Percentiles rank a stretch among this genome's conserved stretches.
Conservation (phyloP, 2,329 filamentous ascomycete genomes). For the Fusarium transvaalense region DNA sequence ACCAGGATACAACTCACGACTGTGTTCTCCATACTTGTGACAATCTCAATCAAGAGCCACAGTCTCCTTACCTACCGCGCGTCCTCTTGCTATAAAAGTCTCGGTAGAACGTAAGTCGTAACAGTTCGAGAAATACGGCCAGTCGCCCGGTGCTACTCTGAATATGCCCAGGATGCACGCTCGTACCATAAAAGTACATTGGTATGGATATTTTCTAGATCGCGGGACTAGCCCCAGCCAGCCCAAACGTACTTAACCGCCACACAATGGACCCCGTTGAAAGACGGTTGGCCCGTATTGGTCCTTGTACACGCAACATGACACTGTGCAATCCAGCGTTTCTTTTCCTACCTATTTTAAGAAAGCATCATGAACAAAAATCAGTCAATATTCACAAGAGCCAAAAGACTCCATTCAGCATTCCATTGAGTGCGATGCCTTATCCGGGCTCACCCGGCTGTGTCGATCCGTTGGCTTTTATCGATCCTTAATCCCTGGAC, state of each 20-base stretch:
- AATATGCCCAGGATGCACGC: constrained; percentile 6
- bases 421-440: constrained; percentile 4
- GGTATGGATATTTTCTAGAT: constrained; percentile 5
- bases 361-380: constrained; percentile 3
- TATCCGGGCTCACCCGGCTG: constrained; percentile 5
- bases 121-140: constrained; percentile 24
- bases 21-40: constrained; percentile 2
- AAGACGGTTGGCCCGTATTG: constrained; percentile 39
- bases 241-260: constrained; percentile 34
- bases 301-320: constrained; percentile 16
- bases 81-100: constrained; percentile 14
- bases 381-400: constrained; percentile 8
- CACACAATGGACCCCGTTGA: constrained; percentile 44
- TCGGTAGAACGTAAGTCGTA: constrained; percentile 11
- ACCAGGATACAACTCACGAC: constrained; percentile 23
- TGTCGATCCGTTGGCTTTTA: constrained; percentile 10
- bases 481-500: constrained; percentile 24
- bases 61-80: background rate
- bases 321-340: background rate
- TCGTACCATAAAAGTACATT: constrained; percentile 25
- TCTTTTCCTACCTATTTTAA: constrained; percentile 2
- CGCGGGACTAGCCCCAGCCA: constrained; percentile 29
- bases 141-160: constrained; percentile 18
- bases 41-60: background rate
- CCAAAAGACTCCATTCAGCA: background rate